phyloP scores from a whole-genome alignment of 306 rosid species.

The Citrullus mucosospermus region DNA sequence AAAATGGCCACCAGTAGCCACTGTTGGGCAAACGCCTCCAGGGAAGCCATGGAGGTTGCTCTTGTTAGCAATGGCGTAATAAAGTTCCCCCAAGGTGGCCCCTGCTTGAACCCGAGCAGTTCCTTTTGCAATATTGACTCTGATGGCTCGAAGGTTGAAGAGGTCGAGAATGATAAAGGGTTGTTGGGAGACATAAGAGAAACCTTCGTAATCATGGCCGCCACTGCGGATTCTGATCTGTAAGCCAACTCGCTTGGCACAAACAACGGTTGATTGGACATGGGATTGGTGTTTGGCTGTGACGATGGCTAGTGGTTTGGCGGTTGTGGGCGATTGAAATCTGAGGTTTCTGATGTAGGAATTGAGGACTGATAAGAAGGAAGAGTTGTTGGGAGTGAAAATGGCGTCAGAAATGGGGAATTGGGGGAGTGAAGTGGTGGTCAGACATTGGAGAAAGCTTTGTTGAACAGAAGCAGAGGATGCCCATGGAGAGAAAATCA shows the following conservation, averaged over 20 bases:
- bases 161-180: constrained; percentile 24
- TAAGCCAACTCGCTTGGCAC: constrained; percentile 6
- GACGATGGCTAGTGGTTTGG: constrained; percentile 16
- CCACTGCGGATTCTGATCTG: constrained; percentile 26
- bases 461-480: not conserved
- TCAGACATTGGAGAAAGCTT: not conserved
- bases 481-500: not conserved
- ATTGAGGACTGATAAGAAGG: constrained; percentile 5
- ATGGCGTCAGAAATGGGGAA: constrained; percentile 9
- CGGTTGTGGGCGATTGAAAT: constrained; percentile 9
- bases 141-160: constrained; percentile 16
- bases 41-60: constrained; percentile 16
- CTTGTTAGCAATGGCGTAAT: constrained; percentile 7
- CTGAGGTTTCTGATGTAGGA: constrained; percentile 14
- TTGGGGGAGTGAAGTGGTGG: not conserved
- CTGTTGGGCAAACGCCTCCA: constrained; percentile 13
- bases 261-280: constrained; percentile 14
- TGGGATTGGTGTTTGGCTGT: constrained; percentile 7
- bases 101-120: constrained; percentile 22
- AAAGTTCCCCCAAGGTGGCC: constrained; percentile 23
- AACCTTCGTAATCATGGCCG: constrained; percentile 27
- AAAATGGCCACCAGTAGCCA: constrained; percentile 24
- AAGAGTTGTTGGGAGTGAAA: constrained; percentile 3
- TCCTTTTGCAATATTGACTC: not conserved
- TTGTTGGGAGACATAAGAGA: constrained; percentile 9